Conservation (phyloP, 2,329 filamentous ascomycete genomes). For the Pestalotiopsis sp. region DNA sequence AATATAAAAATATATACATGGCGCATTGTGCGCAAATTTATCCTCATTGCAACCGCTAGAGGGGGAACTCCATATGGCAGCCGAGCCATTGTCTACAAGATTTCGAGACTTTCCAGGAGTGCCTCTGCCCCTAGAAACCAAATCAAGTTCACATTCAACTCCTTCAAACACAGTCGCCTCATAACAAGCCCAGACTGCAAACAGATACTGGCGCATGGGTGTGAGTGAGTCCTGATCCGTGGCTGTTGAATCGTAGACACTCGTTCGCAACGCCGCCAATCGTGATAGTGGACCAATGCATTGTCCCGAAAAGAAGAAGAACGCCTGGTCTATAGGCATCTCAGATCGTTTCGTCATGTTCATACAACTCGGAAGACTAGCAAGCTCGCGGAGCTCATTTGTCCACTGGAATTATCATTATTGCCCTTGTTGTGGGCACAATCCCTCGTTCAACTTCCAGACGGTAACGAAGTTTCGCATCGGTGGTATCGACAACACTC, state of each 20-base stretch:
- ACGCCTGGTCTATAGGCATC: neutral
- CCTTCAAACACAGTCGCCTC: neutral
- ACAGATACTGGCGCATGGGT: neutral
- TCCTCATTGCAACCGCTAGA: neutral
- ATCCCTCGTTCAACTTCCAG: neutral
- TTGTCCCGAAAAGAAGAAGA: neutral
- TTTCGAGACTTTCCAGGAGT: neutral
- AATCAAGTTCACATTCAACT: neutral
- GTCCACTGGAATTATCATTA: neutral
- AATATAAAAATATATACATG: neutral
- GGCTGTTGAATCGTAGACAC: neutral
- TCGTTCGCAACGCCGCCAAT: neutral
- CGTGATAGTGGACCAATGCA: neutral
- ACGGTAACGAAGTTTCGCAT: neutral
- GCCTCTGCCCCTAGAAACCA: neutral
- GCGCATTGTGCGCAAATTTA: neutral
- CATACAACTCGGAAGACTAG: neutral
- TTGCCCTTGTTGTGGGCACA: neutral
- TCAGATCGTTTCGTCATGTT: neutral
- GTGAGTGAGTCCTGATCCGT: neutral
- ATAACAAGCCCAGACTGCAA: neutral
- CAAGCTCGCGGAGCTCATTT: neutral
- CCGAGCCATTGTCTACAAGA: neutral
- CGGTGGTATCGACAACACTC: neutral
- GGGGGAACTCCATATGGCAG: neutral